These are phyloP conservation scores for Quercus mongolica DNA, from an alignment of 306 rosid species.

Conservation along the genomic window DNA sequence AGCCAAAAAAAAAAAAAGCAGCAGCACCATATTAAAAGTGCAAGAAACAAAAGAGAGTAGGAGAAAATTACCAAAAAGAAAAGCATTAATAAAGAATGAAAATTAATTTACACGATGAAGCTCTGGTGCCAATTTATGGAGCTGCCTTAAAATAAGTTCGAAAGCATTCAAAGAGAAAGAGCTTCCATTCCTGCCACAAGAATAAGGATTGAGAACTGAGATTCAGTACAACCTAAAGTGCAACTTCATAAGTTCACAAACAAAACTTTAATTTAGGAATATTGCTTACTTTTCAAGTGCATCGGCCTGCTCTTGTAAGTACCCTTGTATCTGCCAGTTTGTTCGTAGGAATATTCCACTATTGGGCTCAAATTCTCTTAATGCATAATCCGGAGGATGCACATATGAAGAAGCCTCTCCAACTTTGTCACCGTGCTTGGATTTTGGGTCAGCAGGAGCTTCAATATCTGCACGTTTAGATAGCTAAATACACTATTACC, in stretches of 20 bases:
- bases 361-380: slow-evolving; percentile 46
- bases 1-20: slow-evolving; percentile 1
- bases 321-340: slow-evolving; percentile 93
- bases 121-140: slow-evolving; percentile 89
- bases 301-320: slow-evolving; percentile 91
- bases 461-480: slow-evolving; percentile 53
- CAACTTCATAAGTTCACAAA: slow-evolving; percentile 6
- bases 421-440: slow-evolving; percentile 49
- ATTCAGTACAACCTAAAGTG: slow-evolving; percentile 15
- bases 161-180: slow-evolving; percentile 68
- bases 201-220: slow-evolving; percentile 22
- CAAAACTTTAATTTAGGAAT: background rate
- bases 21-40: background rate
- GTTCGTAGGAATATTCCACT: slow-evolving; percentile 68
- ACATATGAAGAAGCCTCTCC: slow-evolving; percentile 54
- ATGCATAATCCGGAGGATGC: slow-evolving; percentile 43
- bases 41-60: background rate
- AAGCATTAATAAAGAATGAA: background rate
- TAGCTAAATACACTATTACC: slow-evolving; percentile 14
- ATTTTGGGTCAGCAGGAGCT: slow-evolving; percentile 48
- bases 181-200: slow-evolving; percentile 61
- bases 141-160: slow-evolving; percentile 64
- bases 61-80: background rate
- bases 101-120: slow-evolving; percentile 72
- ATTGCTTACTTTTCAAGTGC: slow-evolving; percentile 68